Percentiles rank a stretch among this genome's conserved stretches.
These are phyloP conservation scores for Trifolium subterraneum DNA, from an alignment of 306 rosid genomes.

Conservation along the genomic window DNA sequence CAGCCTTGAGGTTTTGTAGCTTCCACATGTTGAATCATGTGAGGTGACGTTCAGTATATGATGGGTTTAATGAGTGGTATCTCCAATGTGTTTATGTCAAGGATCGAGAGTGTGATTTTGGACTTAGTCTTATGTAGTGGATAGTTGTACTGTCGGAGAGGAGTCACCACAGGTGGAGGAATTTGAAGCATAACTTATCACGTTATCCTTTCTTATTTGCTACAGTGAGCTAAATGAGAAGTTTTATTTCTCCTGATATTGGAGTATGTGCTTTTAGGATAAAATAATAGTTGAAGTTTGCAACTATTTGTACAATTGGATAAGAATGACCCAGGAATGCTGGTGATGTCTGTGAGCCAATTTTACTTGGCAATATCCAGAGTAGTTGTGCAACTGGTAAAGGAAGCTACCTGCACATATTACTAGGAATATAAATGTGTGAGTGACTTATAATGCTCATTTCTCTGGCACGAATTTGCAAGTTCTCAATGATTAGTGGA, in stretches of 20 bases:
- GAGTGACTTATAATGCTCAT: conserved; percentile 23
- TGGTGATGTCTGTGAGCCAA: conserved; percentile 33
- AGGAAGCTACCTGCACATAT: conserved; percentile 31
- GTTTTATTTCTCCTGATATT: conserved; percentile 11
- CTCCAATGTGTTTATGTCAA: conserved; percentile 35
- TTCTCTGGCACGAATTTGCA: conserved; percentile 44
- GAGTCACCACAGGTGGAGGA: conserved; percentile 28
- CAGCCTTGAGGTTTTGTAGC: conserved; percentile 21
- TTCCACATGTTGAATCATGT: conserved; percentile 22
- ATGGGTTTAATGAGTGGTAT: conserved; percentile 20
- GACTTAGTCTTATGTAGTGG: conserved; percentile 25
- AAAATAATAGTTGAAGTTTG: conserved; percentile 33
- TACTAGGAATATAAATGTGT: conserved; percentile 30
- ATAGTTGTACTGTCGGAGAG: conserved; percentile 23
- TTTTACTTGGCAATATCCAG: conserved; percentile 32
- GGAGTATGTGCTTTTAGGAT: conserved; percentile 28
- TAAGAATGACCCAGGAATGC: conserved; percentile 18
- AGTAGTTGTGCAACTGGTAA: conserved; percentile 38
- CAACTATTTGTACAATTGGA: conserved; percentile 23
- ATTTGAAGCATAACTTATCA: conserved; percentile 28
- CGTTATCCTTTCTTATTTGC: conserved; percentile 34
- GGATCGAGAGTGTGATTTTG: conserved; percentile 37
- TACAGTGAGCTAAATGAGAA: conserved; percentile 1
- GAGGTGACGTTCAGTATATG: conserved; percentile 40
- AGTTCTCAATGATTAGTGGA: conserved; percentile 29